These are phyloP conservation scores for Ophiostoma sp. DNA, from an alignment of 2,329 filamentous ascomycete genomes.

Conservation along the genomic window DNA sequence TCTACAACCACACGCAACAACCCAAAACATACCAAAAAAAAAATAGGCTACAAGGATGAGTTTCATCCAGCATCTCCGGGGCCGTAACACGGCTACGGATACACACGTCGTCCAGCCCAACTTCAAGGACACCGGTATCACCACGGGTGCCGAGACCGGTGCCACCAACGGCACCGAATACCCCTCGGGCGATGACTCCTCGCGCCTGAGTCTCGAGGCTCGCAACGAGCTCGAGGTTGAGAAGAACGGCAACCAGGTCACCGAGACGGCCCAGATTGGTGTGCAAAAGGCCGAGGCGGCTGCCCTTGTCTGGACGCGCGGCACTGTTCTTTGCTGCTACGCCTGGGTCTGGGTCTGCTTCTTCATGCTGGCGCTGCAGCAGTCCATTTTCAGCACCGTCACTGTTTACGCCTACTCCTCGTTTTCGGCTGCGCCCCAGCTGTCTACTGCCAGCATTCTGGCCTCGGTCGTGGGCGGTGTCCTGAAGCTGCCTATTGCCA, in stretches of 20 bases:
- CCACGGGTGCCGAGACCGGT: slow-evolving; percentile 10
- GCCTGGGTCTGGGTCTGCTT: slow-evolving; percentile 40
- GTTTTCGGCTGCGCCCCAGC: slow-evolving; percentile 51
- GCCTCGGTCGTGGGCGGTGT: slow-evolving; percentile 53
- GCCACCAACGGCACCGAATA: neutral
- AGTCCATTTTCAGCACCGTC: slow-evolving; percentile 39
- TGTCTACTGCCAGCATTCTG: slow-evolving; percentile 50
- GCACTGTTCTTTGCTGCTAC: slow-evolving; percentile 35
- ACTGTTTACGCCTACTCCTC: slow-evolving; percentile 46
- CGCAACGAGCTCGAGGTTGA: slow-evolving; percentile 26
- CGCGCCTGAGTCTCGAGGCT: slow-evolving; percentile 25
- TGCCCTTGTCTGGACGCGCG: slow-evolving; percentile 41
- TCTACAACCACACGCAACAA: neutral
- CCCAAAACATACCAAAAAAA: neutral
- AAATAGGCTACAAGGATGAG: slow-evolving; percentile 16
- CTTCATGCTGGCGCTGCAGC: slow-evolving; percentile 38
- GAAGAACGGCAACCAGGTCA: slow-evolving; percentile 21
- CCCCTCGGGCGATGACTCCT: slow-evolving; percentile 15
- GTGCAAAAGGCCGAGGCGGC: slow-evolving; percentile 47
- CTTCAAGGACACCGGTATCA: neutral
- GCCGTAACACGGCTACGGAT: slow-evolving; percentile 18
- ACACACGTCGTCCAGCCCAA: slow-evolving; percentile 12
- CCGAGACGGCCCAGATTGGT: slow-evolving; percentile 38
- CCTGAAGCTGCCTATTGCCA: slow-evolving; percentile 61
- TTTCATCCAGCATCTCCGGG: slow-evolving; percentile 19